Conservation (phyloP, 1,139 yeast genomes). For the Debaryomyces nepalensis region DNA sequence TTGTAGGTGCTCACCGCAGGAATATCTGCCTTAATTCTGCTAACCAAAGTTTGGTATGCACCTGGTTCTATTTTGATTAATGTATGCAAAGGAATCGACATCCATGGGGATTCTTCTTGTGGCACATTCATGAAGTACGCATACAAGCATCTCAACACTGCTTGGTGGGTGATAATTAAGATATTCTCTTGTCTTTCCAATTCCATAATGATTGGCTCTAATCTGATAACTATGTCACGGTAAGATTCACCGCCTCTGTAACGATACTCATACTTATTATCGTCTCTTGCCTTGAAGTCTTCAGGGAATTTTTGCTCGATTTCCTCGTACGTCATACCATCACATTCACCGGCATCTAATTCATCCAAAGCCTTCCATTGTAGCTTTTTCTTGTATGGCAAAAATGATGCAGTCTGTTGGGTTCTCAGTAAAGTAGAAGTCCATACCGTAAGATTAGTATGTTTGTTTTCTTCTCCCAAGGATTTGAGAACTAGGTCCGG, state of each 20-base stretch:
- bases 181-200: slow-evolving; percentile 96
- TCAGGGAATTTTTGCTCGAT: slow-evolving; percentile 79
- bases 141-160: slow-evolving; percentile 92
- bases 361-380: slow-evolving; percentile 98
- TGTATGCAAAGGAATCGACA: slow-evolving; percentile 97
- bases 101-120: slow-evolving; percentile 98
- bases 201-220: slow-evolving; percentile 98
- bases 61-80: slow-evolving; percentile 91
- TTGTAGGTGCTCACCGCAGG: slow-evolving; percentile 98
- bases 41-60: slow-evolving; percentile 87
- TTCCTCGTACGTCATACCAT: slow-evolving; percentile 51
- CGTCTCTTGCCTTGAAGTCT: slow-evolving; percentile 94
- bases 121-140: slow-evolving; percentile 99
- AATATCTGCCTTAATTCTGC: slow-evolving; percentile 89
- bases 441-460: slow-evolving; percentile 86
- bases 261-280: slow-evolving; percentile 91
- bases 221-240: slow-evolving; percentile 89
- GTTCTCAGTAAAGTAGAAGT: slow-evolving; percentile 92
- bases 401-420: slow-evolving; percentile 85
- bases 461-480: slow-evolving; percentile 66
- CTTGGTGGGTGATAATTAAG: slow-evolving; percentile 95
- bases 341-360: slow-evolving; percentile 97
- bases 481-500: slow-evolving; percentile 78
- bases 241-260: slow-evolving; percentile 98
- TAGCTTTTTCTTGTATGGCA: slow-evolving; percentile 77